Conservation (phyloP, 2,329 filamentous ascomycete genomes). For the Tympanopsis confertula region DNA sequence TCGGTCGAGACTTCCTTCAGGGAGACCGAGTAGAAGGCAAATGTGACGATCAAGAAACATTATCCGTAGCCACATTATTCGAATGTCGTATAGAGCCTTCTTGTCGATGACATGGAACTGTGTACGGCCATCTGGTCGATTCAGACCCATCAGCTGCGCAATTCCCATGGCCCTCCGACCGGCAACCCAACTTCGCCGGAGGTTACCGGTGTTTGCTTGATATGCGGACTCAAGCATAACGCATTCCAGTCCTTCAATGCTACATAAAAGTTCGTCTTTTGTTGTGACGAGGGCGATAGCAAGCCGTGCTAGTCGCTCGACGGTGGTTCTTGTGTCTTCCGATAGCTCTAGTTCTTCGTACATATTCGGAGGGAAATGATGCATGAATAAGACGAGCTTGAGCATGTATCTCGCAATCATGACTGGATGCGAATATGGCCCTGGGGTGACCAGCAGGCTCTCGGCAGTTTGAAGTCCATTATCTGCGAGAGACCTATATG, state of each 20-base stretch:
- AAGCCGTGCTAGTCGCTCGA: slow-evolving; percentile 14
- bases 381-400: slow-evolving; percentile 14
- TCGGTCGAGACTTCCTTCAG: slow-evolving; percentile 11
- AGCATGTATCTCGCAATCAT: slow-evolving; percentile 19
- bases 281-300: slow-evolving; percentile 18
- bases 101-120: slow-evolving; percentile 5
- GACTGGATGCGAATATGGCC: too few species aligned
- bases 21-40: slow-evolving; percentile 18
- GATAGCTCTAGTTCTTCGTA: slow-evolving; percentile 8
- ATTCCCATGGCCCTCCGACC: slow-evolving; percentile 22
- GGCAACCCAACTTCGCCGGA: slow-evolving; percentile 24
- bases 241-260: slow-evolving; percentile 26
- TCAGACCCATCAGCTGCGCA: slow-evolving; percentile 27
- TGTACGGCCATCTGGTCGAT: slow-evolving; percentile 12
- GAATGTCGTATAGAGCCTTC: slow-evolving; percentile 1
- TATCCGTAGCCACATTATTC: slow-evolving; percentile 18
- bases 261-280: slow-evolving; percentile 22
- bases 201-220: slow-evolving; percentile 22
- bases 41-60: slow-evolving; percentile 20
- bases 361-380: slow-evolving; percentile 11
- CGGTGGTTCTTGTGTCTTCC: slow-evolving; percentile 11
- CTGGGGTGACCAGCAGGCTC: too few species aligned
- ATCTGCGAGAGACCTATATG: too few species aligned
- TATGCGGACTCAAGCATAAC: slow-evolving; percentile 26
- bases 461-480: too few species aligned